phyloP scores from a whole-genome alignment of 805 yeast genomes.

The Candida oleophila region DNA sequence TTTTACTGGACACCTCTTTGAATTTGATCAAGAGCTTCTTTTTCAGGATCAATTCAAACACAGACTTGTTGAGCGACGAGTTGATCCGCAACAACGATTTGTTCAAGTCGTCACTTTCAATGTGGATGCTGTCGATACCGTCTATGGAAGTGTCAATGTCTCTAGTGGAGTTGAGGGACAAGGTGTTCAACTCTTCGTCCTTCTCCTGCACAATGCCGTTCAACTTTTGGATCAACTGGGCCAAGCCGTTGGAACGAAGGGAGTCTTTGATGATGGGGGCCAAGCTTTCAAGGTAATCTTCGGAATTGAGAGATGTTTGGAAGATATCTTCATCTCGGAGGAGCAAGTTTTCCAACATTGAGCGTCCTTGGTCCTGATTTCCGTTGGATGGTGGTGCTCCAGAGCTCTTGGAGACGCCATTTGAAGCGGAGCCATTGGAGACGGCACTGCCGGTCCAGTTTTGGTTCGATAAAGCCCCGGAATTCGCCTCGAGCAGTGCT shows the following conservation, averaged over 20 bases:
- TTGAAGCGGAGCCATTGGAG: neutral
- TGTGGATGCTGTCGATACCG: conserved; percentile 60
- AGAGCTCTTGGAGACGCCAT: neutral
- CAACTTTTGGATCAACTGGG: conserved; percentile 54
- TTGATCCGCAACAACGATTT: conserved; percentile 57
- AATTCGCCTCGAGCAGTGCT: neutral
- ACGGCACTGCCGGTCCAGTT: too few species aligned
- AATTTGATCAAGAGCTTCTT: conserved; percentile 59
- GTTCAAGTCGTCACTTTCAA: conserved; percentile 54
- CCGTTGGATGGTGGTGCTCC: neutral
- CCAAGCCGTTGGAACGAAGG: conserved; percentile 51
- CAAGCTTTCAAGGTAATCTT: conserved; percentile 75
- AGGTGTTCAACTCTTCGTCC: conserved; percentile 60
- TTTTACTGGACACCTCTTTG: conserved; percentile 63
- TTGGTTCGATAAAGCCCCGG: too few species aligned
- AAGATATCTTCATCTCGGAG: conserved; percentile 42
- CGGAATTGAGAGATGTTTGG: conserved; percentile 51
- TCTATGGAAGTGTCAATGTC: conserved; percentile 60
- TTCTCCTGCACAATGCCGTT: conserved; percentile 57
- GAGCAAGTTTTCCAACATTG: conserved; percentile 35
- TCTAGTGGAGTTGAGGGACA: conserved; percentile 60
- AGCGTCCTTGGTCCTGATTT: conserved; percentile 11
- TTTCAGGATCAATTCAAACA: conserved; percentile 59
- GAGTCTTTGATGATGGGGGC: conserved; percentile 73
- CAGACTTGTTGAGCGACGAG: conserved; percentile 59